Percentiles rank a stretch among this genome's conserved stretches.
Evolutionary conservation across 1,284 basidiomycete species (phyloP).

Genomic region (Ganoderma resinaceum): DNA sequence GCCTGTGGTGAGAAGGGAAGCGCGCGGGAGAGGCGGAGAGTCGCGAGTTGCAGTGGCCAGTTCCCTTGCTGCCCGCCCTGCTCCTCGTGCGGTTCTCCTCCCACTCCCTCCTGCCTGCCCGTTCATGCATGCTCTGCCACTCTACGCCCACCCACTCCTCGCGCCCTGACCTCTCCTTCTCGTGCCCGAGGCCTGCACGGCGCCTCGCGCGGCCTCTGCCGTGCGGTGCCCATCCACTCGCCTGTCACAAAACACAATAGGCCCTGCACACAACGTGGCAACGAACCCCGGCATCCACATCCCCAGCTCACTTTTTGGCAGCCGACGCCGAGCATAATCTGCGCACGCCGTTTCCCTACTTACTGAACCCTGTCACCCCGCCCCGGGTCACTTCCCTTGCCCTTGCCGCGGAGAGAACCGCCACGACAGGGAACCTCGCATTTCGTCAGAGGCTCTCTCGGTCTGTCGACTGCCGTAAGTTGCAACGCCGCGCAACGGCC

Average conservation of each 20-base stretch:
- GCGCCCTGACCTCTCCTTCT: slow-evolving; percentile 16
- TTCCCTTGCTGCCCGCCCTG: background rate
- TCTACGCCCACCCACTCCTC: slow-evolving; percentile 15
- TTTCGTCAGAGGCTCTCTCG: slow-evolving; percentile 25
- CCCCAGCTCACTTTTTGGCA: slow-evolving; percentile 2
- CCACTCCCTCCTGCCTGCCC: slow-evolving; percentile 32
- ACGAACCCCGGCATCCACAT: slow-evolving; percentile 19
- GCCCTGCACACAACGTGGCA: slow-evolving; percentile 36
- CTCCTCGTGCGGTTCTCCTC: slow-evolving; percentile 10
- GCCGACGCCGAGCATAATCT: slow-evolving; percentile 5
- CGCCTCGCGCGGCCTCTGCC: slow-evolving; percentile 10
- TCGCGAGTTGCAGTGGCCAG: background rate
- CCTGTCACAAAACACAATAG: slow-evolving; percentile 34
- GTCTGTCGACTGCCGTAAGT: slow-evolving; percentile 35
- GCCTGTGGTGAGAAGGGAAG: slow-evolving; percentile 15
- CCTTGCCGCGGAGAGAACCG: slow-evolving; percentile 8
- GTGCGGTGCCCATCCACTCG: slow-evolving; percentile 19
- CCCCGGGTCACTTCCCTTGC: background rate
- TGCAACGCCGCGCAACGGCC: slow-evolving; percentile 35
- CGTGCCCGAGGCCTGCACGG: slow-evolving; percentile 10
- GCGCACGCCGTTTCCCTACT: slow-evolving; percentile 5
- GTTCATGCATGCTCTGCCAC: slow-evolving; percentile 37
- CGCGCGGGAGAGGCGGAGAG: background rate
- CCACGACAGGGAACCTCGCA: slow-evolving; percentile 1
- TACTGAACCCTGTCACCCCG: slow-evolving; percentile 5